phyloP scores from a whole-genome alignment of 78 protist genomes.

The Anaeramoeba flamelloides region DNA sequence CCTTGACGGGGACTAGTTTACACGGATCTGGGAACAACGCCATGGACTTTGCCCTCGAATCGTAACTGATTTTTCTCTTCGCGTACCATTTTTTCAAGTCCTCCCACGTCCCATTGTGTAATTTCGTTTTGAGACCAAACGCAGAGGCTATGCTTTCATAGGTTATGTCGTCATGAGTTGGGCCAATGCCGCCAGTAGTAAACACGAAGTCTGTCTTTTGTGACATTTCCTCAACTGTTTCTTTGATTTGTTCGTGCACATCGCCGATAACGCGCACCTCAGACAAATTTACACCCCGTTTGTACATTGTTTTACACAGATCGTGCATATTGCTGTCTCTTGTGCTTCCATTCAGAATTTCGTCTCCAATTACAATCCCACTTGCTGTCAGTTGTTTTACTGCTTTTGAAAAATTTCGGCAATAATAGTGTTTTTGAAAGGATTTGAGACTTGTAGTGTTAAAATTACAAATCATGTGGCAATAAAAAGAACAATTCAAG shows the following conservation, averaged over 20 bases:
- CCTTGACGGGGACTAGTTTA: neutral
- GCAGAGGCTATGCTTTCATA: slow-evolving; percentile 11
- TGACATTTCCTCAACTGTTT: neutral
- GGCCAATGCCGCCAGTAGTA: slow-evolving; percentile 18
- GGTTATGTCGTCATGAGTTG: slow-evolving; percentile 19
- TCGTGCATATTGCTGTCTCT: neutral
- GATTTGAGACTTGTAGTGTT: too few relatives aligned
- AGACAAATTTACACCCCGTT: neutral
- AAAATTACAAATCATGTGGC: too few relatives aligned
- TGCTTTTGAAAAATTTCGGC: too few relatives aligned
- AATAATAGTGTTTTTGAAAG: too few relatives aligned
- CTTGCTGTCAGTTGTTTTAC: too few relatives aligned
- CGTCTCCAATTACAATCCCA: slow-evolving; percentile 11
- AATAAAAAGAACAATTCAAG: too few relatives aligned
- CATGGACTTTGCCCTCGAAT: neutral
- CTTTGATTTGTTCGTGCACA: neutral
- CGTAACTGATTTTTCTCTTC: neutral
- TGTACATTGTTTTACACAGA: neutral
- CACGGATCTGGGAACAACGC: neutral
- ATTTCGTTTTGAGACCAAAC: neutral
- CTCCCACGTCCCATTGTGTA: neutral
- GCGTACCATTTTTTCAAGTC: neutral
- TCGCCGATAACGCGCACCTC: slow-evolving; percentile 6
- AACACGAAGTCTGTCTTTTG: slow-evolving; percentile 2
- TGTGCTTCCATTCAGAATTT: slow-evolving; percentile 7